Evolutionary conservation across 129 eudicot species (phyloP).

Genomic region (Smallanthus sonchifolius): DNA sequence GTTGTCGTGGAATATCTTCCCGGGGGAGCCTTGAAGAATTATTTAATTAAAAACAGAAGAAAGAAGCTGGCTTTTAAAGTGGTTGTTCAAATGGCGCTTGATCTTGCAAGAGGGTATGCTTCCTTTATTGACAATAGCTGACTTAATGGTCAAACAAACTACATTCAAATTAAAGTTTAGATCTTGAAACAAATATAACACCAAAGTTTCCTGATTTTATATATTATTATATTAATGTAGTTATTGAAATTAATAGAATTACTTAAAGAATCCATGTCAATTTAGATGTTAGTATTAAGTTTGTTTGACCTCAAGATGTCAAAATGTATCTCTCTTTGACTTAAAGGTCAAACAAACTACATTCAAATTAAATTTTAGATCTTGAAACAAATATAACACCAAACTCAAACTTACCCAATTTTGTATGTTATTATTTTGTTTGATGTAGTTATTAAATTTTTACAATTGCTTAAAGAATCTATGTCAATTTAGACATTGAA

Average conservation of each 20-base stretch:
- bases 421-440: neutral
- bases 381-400: neutral
- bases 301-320: neutral
- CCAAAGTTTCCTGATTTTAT: neutral
- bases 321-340: slow-evolving; percentile 13
- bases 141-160: slow-evolving; percentile 20
- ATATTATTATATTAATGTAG: neutral
- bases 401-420: neutral
- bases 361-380: neutral
- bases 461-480: neutral
- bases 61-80: slow-evolving; percentile 87
- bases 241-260: neutral
- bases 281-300: neutral
- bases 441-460: neutral
- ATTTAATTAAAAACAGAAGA: slow-evolving; percentile 83
- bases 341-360: slow-evolving; percentile 1
- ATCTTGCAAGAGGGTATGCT: slow-evolving; percentile 84
- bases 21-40: slow-evolving; percentile 80
- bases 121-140: slow-evolving; percentile 11
- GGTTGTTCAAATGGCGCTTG: slow-evolving; percentile 84
- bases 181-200: neutral
- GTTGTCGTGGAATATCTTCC: slow-evolving; percentile 90
- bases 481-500: neutral
- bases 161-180: neutral
- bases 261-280: neutral